Evolutionary conservation across 208 protist species (phyloP).

Genomic region (Naegleria lovaniensis): DNA sequence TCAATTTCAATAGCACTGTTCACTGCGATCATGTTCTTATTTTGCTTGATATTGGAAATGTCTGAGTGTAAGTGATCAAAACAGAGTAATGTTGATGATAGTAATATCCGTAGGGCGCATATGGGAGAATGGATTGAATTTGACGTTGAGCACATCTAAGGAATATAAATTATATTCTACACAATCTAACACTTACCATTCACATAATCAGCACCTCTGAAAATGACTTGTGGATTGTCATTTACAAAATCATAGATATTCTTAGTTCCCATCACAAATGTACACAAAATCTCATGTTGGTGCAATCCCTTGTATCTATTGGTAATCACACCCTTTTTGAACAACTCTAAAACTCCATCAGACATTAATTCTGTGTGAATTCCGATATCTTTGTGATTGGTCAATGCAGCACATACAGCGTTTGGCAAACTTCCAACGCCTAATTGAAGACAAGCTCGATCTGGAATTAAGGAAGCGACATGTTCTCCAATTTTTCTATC

Average conservation of each 20-base stretch:
- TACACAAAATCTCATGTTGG: constrained; percentile 36
- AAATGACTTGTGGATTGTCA: constrained; percentile 47
- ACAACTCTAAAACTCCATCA: constrained; percentile 42
- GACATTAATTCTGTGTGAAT: constrained; percentile 59
- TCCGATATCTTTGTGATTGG: constrained; percentile 44
- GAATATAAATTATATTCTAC: no score
- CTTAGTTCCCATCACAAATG: constrained; percentile 44
- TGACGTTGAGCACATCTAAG: no score
- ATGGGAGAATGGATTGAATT: no score
- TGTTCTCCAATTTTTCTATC: constrained; percentile 41
- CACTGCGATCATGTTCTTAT: constrained; percentile 46
- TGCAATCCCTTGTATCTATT: constrained; percentile 38
- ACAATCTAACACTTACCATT: not conserved
- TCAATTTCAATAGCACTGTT: constrained; percentile 50
- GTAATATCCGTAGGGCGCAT: no score
- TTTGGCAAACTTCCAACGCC: constrained; percentile 54
- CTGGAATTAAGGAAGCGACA: constrained; percentile 44
- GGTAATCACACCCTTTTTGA: constrained; percentile 45
- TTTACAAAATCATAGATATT: constrained; percentile 53
- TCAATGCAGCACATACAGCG: constrained; percentile 39
- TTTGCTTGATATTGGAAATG: constrained; percentile 43
- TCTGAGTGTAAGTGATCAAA: no score
- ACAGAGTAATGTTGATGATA: no score
- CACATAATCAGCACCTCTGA: constrained; percentile 23
- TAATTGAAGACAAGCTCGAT: constrained; percentile 52